Conservation (phyloP, 2,329 filamentous ascomycete species). For the Calonectria pseudoreteaudii region DNA sequence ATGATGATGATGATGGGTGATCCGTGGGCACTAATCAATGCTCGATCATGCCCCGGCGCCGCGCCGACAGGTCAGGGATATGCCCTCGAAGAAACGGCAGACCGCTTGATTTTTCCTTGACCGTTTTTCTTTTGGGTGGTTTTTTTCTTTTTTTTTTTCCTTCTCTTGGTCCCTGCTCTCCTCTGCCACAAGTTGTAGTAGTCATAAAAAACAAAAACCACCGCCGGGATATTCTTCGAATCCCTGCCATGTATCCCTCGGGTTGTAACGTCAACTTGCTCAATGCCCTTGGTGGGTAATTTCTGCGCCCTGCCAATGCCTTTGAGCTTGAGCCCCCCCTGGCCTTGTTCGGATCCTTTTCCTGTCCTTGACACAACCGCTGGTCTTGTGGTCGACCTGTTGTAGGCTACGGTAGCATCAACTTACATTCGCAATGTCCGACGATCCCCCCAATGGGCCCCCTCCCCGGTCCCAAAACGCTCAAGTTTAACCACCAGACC, state of each 20-base stretch:
- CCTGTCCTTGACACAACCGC: constrained; percentile 3
- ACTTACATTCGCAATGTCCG: constrained; percentile 13
- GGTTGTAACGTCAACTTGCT: neutral
- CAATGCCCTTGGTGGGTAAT: constrained; percentile 20
- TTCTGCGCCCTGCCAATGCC: constrained; percentile 6
- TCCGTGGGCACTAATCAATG: constrained; percentile 12
- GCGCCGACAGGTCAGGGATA: constrained; percentile 10
- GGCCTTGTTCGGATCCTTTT: neutral
- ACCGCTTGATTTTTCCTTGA: constrained; percentile 14
- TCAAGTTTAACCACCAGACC: constrained; percentile 10
- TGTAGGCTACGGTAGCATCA: constrained; percentile 4
- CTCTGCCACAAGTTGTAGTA: neutral
- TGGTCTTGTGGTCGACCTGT: neutral
- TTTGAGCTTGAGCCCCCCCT: neutral
- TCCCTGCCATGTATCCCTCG: constrained; percentile 14
- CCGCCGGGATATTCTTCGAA: constrained; percentile 5
- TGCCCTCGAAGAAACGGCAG: neutral
- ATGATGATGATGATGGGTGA: constrained; percentile 10
- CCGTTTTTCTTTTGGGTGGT: neutral
- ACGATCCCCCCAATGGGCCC: constrained; percentile 16
- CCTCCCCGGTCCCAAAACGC: neutral
- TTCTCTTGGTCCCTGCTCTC: neutral
- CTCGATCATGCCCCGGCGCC: constrained; percentile 11
- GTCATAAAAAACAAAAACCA: neutral
- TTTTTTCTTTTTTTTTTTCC: neutral